phyloP scores from a whole-genome alignment of 2,329 filamentous ascomycete species.

The Colletotrichum lupini region DNA sequence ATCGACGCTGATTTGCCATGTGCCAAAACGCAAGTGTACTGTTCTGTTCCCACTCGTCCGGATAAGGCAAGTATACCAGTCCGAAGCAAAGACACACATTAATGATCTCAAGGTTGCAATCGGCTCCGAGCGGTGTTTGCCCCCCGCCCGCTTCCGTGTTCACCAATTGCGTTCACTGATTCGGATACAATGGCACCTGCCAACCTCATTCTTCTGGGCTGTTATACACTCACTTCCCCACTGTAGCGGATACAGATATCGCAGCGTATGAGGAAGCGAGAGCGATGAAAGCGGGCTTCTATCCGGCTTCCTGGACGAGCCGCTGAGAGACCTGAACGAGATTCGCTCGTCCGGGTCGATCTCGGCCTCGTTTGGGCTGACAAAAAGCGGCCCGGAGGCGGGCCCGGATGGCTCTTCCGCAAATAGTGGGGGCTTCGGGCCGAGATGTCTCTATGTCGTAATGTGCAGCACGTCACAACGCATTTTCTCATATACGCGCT shows the following conservation, averaged over 20 bases:
- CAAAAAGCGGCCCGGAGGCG: not conserved
- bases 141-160: not conserved
- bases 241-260: not conserved
- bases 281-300: not conserved
- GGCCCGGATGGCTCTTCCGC: not conserved
- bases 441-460: not conserved
- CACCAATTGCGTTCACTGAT: not conserved
- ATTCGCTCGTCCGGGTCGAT: not conserved
- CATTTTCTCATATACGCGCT: not conserved
- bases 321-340: too few relatives aligned
- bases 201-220: not conserved
- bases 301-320: not conserved
- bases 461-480: not conserved
- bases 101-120: not conserved
- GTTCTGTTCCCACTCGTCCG: too few relatives aligned
- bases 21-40: not conserved
- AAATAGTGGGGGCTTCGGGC: not conserved
- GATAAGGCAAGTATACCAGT: not conserved
- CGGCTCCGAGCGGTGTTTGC: not conserved
- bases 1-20: not conserved
- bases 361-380: not conserved
- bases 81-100: not conserved
- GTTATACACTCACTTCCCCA: not conserved
- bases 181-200: not conserved
- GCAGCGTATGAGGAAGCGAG: not conserved